Base-by-base conservation (phyloP, 2,329 filamentous ascomycete species). In the Arthrobotrys sinensis region DNA sequence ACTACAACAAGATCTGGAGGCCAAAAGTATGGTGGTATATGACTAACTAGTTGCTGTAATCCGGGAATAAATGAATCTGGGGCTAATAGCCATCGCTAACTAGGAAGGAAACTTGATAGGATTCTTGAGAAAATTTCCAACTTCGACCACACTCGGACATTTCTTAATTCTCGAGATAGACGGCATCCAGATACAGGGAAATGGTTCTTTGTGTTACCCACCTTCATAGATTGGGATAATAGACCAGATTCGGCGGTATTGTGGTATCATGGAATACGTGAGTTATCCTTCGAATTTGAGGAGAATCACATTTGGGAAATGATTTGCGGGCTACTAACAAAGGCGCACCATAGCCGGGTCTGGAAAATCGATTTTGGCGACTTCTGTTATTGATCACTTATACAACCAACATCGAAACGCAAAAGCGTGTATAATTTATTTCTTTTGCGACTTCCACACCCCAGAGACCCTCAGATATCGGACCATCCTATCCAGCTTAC, bases 241-340 rank as follows among this genome's bases (percentile, higher is more conserved):
- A 28, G 36, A 3, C 21, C 52, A 5, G 34, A 75, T n/a, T 80
- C 77, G 8, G 43, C 46, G 14, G 48, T 72, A 2, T 19, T 81
- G 34, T 81, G 80, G 80, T 77, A 76, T 55, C 64, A 79, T 50
- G 79, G 80, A 34, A 80, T 81, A 24, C 76, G 71, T 76, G 38
- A 66, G 70, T 34, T 4, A 4, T 2, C 24, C 24, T 28, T 28
- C 24, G 4, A 28, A 28, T 4, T 2, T 28, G 24, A 4, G 24
- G 2, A 4, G 24, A 28, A 4, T 2, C 24, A n/a, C n/a, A n/a
- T n/a, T n/a, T n/a, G 24, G 24, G 24, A 28, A 28, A 28, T 28
- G 4, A 4, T 2, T 2, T 28, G 24, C 24, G 24, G 4, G 4
- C 24, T 28, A 28, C 24, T 38, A 38, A 38, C 36, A 6, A 32